Evolutionary conservation across 805 yeast genomes (phyloP), one percentile per base, ranked within the genome.

Genomic region (Sporopachydermia quercuum): DNA sequence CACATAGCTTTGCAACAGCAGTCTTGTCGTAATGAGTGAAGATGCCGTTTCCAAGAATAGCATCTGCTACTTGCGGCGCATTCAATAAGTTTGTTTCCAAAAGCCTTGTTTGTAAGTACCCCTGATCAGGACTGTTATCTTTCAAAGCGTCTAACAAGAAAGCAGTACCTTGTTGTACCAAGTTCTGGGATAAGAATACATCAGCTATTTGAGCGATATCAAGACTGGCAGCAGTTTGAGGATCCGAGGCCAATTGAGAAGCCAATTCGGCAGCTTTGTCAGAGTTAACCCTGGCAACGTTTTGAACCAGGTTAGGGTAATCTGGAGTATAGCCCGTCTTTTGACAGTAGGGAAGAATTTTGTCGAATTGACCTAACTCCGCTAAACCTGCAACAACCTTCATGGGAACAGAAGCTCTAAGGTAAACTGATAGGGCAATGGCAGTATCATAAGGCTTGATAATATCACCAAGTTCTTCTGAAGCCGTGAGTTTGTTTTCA

Each of bases 11-110:
- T 16, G 97, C 98, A 55, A 91, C 78, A 30, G 93, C 79, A 51
- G 93, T 86, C 51, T 84, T 81, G 60, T 91, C 98, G 60, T 84
- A 91, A 57, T 87, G 96, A 48, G 87, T 76, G 65, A 93, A 91
- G 84, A 91, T 89, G 44, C 78, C 77, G 61, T 89, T 91, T 44
- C 96, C 96, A 52, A 91, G 70, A 49, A 91, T 91, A 15, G 99
- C 99, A 62, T 91, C 98, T 35, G 98, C 99, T 42, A 91, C 99
- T 69, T 91, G 98, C 39, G 99, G 99, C 14, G 98, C 98, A 58
- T 87, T 93, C 56, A 84, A 60, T 57, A 91, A 68, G 60, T 91
- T 91, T 49, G 84, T 85, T 62, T 91, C 98, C 49, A 91, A 72
- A 39, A 91, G 74, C 54, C 94, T 76, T 5, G 98, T 91, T 68